Percentiles rank a stretch among this genome's conserved stretches.
Conservation (phyloP, 2,329 filamentous ascomycete genomes). For the Aspergillus spinulosporus region DNA sequence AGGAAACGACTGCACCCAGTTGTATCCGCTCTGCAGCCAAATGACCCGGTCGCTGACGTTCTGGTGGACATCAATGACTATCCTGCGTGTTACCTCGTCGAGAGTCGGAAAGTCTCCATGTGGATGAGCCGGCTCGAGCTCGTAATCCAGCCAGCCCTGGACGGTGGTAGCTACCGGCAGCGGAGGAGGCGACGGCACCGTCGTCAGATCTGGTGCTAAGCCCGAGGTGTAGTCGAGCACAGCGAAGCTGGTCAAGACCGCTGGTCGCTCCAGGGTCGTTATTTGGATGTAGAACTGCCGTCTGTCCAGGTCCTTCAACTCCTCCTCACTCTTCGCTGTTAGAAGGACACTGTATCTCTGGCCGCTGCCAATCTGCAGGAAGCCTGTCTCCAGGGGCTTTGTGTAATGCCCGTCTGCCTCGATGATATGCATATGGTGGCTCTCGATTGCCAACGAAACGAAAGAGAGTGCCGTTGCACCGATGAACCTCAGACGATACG, state of each 20-base stretch:
- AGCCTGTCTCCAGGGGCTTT: constrained; percentile 17
- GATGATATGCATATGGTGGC: constrained; percentile 59
- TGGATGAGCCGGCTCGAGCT: constrained; percentile 18
- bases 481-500: constrained; percentile 63
- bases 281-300: constrained; percentile 50
- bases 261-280: constrained; percentile 28
- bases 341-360: constrained; percentile 63
- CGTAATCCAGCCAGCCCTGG: constrained; percentile 25
- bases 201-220: background rate
- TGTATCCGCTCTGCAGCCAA: constrained; percentile 43
- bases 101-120: constrained; percentile 21
- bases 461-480: constrained; percentile 58
- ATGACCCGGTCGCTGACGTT: constrained; percentile 27
- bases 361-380: constrained; percentile 58
- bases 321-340: constrained; percentile 47
- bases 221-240: constrained; percentile 20
- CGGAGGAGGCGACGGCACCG: constrained; percentile 3
- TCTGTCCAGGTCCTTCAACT: constrained; percentile 37
- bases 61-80: constrained; percentile 47
- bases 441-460: constrained; percentile 57
- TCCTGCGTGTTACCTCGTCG: constrained; percentile 51
- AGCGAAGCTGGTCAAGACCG: constrained; percentile 30
- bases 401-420: constrained; percentile 10
- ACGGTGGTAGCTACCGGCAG: constrained; percentile 8
- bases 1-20: constrained; percentile 47